Evolutionary conservation across 148 eudicot genomes (phyloP), one percentile per base, ranked within the genome.

Genomic region (Nepenthes gracilis): DNA sequence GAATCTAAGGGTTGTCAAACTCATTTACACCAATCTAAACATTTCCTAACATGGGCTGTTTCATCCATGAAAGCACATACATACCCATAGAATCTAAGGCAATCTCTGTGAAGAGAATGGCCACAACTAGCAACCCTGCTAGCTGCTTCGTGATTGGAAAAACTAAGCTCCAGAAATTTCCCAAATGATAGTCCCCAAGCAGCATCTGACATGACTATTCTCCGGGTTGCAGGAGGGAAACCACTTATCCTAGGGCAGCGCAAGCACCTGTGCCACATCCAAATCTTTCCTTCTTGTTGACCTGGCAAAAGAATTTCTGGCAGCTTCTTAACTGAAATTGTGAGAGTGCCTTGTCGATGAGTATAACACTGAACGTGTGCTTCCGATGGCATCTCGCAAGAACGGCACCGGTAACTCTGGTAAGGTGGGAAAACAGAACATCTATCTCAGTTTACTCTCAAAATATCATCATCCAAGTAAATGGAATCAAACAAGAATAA

Each of bases 221-320:
- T 85, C 64, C 85, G 74, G 56, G 98, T 92, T 61, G 98, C 94
- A 2, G 98, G 98, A 35, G 98, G 98, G 62, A 79, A 83, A 48
- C 98, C 86, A 54, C 72, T 78, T 14, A 63, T 66, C 62, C 93
- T 74, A 49, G 98, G 98, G 72, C 98, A 92, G 62, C 76, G 79
- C 68, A 92, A 64, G 83, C 98, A 92, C 66, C 98, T 83, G 55
- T 88, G 98, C 98, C 98, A 92, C 98, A 92, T 92, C 98, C 98
- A 92, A 69, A 92, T 86, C 81, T 88, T 92, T 61, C 98, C 96
- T 58, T 92, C 96, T 62, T 54, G 72, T 69, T 85, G 91, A 64
- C 98, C 98, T 40, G 91, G 88, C 70, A 92, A 77, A 53, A 78
- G 65, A 63, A 78, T 59, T 64, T 88, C 97, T 23, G 79, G 76